Conservation (phyloP, 176 grass and related monocot genomes). For the Coix lacrymajobi region DNA sequence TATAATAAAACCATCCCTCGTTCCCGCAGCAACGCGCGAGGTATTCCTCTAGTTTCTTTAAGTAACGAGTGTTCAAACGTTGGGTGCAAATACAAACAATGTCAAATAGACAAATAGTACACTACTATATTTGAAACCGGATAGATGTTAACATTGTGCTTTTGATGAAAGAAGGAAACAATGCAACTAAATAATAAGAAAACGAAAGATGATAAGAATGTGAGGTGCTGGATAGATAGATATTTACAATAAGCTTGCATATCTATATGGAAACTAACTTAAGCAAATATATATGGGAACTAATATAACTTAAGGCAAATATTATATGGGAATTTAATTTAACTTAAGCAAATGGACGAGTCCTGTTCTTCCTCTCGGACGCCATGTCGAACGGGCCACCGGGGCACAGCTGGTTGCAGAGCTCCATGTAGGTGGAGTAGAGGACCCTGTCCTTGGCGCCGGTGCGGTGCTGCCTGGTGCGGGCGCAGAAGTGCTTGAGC, state of each 20-base stretch:
- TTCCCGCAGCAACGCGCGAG: too few species aligned
- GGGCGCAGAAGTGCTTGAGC: conserved; percentile 55
- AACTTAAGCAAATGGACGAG: not conserved
- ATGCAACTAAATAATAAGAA: not conserved
- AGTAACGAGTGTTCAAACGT: not conserved
- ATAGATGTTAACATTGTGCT: not conserved
- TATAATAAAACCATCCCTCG: too few species aligned
- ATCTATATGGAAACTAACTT: not conserved
- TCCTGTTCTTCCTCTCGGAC: not conserved
- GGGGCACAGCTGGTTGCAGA: conserved; percentile 52
- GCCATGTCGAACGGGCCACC: not conserved
- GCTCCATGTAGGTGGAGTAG: conserved; percentile 38
- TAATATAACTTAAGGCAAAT: not conserved
- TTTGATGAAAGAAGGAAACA: not conserved
- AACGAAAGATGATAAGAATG: not conserved
- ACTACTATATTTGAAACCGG: not conserved
- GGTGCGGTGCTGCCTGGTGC: conserved; percentile 40
- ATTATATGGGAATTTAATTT: not conserved
- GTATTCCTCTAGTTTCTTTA: too few species aligned
- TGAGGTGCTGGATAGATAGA: not conserved
- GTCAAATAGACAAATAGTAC: too few species aligned
- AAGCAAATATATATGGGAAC: not conserved
- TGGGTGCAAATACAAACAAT: not conserved
- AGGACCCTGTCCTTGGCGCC: conserved; percentile 57
- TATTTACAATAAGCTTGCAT: not conserved